A percentile compares a stretch with the other conserved stretches of the same genome.
Conservation (phyloP, 2,329 filamentous ascomycete genomes). For the Fusarium drepaniforme region DNA sequence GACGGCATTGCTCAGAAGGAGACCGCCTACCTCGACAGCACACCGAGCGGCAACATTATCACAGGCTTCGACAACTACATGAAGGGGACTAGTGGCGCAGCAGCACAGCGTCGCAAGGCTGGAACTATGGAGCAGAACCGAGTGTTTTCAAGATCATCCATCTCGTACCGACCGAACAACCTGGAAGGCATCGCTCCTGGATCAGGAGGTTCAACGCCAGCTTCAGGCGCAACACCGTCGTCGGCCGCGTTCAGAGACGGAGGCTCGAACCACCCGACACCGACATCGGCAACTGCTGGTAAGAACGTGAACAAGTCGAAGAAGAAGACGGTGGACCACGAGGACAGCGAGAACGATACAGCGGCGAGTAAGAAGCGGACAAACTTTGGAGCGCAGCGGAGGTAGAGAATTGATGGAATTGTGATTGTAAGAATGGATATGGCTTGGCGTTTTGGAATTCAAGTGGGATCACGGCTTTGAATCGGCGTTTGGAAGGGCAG, state of each 20-base stretch:
- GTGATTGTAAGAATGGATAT: not conserved
- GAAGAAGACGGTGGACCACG: slow-evolving; percentile 59
- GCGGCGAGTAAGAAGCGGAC: slow-evolving; percentile 67
- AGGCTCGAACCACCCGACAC: slow-evolving; percentile 66
- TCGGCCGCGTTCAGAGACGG: slow-evolving; percentile 65
- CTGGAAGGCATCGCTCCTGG: slow-evolving; percentile 47
- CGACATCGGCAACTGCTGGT: slow-evolving; percentile 63
- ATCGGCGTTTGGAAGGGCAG: slow-evolving; percentile 18
- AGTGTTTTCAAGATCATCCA: slow-evolving; percentile 77
- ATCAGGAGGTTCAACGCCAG: slow-evolving; percentile 55
- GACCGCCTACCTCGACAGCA: slow-evolving; percentile 90
- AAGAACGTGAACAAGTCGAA: slow-evolving; percentile 64
- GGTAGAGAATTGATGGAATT: slow-evolving; percentile 47
- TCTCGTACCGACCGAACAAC: slow-evolving; percentile 67
- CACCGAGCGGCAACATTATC: slow-evolving; percentile 92
- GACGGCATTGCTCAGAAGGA: slow-evolving; percentile 88
- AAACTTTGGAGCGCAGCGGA: slow-evolving; percentile 68
- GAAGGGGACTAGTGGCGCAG: slow-evolving; percentile 80
- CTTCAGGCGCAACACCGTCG: slow-evolving; percentile 55
- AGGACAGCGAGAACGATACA: slow-evolving; percentile 72
- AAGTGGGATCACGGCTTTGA: slow-evolving; percentile 4
- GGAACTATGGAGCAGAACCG: slow-evolving; percentile 77
- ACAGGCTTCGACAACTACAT: slow-evolving; percentile 98
- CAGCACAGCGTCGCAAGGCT: slow-evolving; percentile 73
- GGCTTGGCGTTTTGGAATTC: slow-evolving; percentile 17